Percentiles rank a stretch among this genome's conserved stretches.
phyloP scores from a whole-genome alignment of 1,139 yeast species.

The Pichia terricola region DNA sequence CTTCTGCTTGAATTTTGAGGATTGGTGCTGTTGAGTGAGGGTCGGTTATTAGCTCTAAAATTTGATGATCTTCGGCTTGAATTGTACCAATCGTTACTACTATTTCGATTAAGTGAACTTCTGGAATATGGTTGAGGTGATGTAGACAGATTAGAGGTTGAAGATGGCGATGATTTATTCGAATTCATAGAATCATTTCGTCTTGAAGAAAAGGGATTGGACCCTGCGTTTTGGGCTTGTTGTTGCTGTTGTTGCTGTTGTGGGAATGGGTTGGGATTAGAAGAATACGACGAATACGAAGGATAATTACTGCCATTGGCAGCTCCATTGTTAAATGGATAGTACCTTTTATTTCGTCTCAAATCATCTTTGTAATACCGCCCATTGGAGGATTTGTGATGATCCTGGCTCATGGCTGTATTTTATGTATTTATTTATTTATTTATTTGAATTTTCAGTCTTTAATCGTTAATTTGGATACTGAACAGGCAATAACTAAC shows the following conservation, averaged over 20 bases:
- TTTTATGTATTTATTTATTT: too few relatives aligned
- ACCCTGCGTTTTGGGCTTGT: constrained; percentile 2
- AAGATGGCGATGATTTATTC: background rate
- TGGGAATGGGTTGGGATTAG: constrained; percentile 17
- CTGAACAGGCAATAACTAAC: too few relatives aligned
- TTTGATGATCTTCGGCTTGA: too few relatives aligned
- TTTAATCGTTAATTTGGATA: too few relatives aligned
- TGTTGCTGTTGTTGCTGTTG: constrained; percentile 8
- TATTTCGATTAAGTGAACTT: background rate
- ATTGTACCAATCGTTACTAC: too few relatives aligned
- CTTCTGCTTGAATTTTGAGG: constrained; percentile 2
- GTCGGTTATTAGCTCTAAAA: constrained; percentile 2
- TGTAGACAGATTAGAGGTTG: background rate
- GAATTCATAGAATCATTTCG: constrained; percentile 12
- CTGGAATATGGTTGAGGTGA: background rate
- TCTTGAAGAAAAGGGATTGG: constrained; percentile 21
- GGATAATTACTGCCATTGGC: constrained; percentile 8
- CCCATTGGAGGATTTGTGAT: constrained; percentile 12
- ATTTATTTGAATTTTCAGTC: too few relatives aligned
- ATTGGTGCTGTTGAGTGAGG: constrained; percentile 3
- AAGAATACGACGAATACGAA: constrained; percentile 10
- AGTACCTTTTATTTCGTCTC: constrained; percentile 17
- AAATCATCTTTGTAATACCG: constrained; percentile 19
- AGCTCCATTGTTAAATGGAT: constrained; percentile 6
- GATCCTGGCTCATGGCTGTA: constrained; percentile 13